Evolutionary conservation across 768 basidiomycete genomes (phyloP).

Genomic region (Rhizopogon sp.): DNA sequence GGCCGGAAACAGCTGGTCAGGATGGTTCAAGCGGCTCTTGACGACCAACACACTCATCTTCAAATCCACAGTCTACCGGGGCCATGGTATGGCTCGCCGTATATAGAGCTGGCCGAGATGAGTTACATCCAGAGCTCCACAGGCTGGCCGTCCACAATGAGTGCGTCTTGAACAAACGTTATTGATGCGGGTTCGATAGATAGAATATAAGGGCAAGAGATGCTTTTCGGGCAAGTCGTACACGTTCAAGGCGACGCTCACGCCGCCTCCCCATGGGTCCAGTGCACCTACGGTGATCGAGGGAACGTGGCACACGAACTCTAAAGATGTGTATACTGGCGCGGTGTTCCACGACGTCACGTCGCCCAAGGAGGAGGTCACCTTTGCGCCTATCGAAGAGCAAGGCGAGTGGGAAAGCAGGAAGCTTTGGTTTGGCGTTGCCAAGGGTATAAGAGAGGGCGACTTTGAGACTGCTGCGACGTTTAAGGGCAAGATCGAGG

Average conservation of each 20-base stretch:
- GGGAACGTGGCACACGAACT: constrained; percentile 75
- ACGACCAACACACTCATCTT: too few relatives aligned
- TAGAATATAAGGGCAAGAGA: too few relatives aligned
- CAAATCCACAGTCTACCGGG: constrained; percentile 31
- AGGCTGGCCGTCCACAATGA: constrained; percentile 51
- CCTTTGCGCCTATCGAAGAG: constrained; percentile 50
- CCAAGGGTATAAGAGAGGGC: too few relatives aligned
- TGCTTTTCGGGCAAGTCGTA: constrained; percentile 91
- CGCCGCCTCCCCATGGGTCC: too few relatives aligned
- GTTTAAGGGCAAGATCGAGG: too few relatives aligned
- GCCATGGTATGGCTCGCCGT: constrained; percentile 85
- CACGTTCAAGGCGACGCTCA: constrained; percentile 87
- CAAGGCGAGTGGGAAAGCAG: too few relatives aligned
- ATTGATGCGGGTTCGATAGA: constrained; percentile 29
- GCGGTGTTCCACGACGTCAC: constrained; percentile 74
- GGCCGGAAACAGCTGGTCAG: too few relatives aligned
- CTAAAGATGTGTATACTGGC: constrained; percentile 43
- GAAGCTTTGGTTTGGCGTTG: too few relatives aligned
- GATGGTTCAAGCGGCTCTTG: too few relatives aligned
- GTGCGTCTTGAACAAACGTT: constrained; percentile 12
- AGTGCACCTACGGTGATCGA: constrained; percentile 54
- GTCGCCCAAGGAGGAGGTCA: constrained; percentile 70
- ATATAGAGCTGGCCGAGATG: constrained; percentile 85
- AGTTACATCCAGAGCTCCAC: constrained; percentile 71
- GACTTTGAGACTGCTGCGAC: too few relatives aligned